Evolutionary conservation across 2,329 filamentous ascomycete genomes (phyloP), one percentile per base, ranked within the genome.

Genomic region (Chalaropsis thielavioides): DNA sequence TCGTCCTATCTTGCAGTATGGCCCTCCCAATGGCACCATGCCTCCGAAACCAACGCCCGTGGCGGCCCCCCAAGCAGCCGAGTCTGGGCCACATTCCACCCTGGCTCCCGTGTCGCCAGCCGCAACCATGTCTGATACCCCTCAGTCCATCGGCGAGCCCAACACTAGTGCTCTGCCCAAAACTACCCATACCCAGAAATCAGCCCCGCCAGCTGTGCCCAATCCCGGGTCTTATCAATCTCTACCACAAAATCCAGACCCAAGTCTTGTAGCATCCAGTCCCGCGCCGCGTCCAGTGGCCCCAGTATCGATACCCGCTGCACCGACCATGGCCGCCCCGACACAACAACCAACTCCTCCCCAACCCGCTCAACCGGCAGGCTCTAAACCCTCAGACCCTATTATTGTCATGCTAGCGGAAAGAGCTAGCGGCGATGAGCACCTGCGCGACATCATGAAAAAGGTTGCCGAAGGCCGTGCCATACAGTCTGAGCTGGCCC

Each of bases 381-480:
- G 73, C 72, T 64, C 70, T 40, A 66, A 65, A 51, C 67, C 75
- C n/a, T 75, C 78, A 27, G 89, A 92, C 71, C 89, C 89, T 0
- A 90, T 94, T 54, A 92, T 94, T 65, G 86, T 90, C 62, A 84
- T 88, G 68, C 76, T 94, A 31, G 89, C 89, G 0, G 86, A 89
- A 70, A 83, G 84, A 68, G 89, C 89, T 6, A 88, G 87, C 0
- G 84, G 83, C 31, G 87, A 94, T 71, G 81, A 84, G 0, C 80
- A 87, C 64, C 77, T 94, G 10, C 86, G 90, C 66, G 84, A 87
- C 43, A 77, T 94, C 0, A 94, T 94, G 89, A 90, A 90, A 72
- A 83, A 89, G 63, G 89, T 94, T 0, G 89, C 89, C 0, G 84
- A 86, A 35, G 89, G 89, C 1, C 81, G 86, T 69, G 89, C 89